Evolutionary conservation across 129 eudicot species (phyloP).

Genomic region (Lonicera japonica): DNA sequence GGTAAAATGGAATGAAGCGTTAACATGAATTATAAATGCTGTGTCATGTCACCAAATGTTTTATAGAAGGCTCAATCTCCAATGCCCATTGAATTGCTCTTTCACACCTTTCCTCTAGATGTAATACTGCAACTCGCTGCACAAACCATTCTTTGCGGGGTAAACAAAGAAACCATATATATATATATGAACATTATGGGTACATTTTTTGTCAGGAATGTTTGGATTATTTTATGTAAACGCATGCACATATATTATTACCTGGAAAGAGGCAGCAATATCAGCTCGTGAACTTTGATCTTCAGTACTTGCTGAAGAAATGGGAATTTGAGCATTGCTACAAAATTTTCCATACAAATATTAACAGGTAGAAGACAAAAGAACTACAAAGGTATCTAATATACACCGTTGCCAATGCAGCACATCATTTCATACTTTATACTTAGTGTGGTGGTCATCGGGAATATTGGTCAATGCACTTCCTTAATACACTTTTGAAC

Average conservation of each 20-base stretch:
- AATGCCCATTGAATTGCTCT: conserved; percentile 94
- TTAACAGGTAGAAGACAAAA: neutral
- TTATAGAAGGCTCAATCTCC: conserved; percentile 78
- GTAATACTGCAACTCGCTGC: conserved; percentile 90
- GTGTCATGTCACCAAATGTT: conserved; percentile 50
- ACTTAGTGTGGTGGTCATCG: too few species aligned
- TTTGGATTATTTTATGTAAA: too few species aligned
- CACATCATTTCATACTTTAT: too few species aligned
- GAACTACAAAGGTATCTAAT: neutral
- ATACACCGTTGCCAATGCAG: neutral
- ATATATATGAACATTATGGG: neutral
- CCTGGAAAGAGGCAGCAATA: conserved; percentile 98
- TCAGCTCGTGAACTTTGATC: conserved; percentile 74
- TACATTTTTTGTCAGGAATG: neutral
- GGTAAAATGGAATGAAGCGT: conserved; percentile 3
- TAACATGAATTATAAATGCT: neutral
- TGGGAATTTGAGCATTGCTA: conserved; percentile 65
- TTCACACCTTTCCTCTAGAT: conserved; percentile 86
- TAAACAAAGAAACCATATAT: neutral
- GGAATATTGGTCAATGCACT: too few species aligned
- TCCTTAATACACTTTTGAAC: too few species aligned
- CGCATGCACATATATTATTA: conserved; percentile 13
- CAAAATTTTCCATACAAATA: conserved; percentile 12
- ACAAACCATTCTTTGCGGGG: neutral
- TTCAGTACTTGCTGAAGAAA: conserved; percentile 60